Percentiles rank a stretch among this genome's conserved stretches.
These are phyloP conservation scores for Nemophila menziesii DNA, from an alignment of 257 asterid species.

Conservation along the genomic window DNA sequence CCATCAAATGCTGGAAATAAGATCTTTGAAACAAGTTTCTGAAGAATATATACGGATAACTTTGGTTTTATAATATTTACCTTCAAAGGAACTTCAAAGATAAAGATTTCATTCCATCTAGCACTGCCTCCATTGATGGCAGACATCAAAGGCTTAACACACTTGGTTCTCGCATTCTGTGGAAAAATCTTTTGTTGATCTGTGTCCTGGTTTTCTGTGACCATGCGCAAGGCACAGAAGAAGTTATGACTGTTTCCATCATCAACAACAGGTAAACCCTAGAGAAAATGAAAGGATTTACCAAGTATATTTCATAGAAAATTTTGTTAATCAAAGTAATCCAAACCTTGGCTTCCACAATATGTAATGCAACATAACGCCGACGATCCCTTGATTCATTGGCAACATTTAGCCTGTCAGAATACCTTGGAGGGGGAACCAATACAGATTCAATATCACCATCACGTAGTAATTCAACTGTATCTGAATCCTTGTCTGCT, in stretches of 20 bases:
- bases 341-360: constrained; percentile 84
- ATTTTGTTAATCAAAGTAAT: neutral
- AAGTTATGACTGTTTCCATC: constrained; percentile 88
- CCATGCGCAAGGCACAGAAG: constrained; percentile 93
- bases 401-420: constrained; percentile 77
- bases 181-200: constrained; percentile 90
- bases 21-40: neutral
- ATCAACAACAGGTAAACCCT: constrained; percentile 84
- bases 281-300: constrained; percentile 8
- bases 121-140: constrained; percentile 66
- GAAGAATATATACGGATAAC: neutral
- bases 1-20: neutral
- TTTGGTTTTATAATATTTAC: constrained; percentile 20
- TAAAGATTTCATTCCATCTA: constrained; percentile 88
- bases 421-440: constrained; percentile 91
- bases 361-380: constrained; percentile 69
- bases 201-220: constrained; percentile 82
- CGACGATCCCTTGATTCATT: constrained; percentile 86
- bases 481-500: constrained; percentile 40
- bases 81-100: constrained; percentile 95
- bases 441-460: constrained; percentile 46
- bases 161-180: constrained; percentile 98
- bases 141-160: constrained; percentile 58
- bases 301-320: neutral
- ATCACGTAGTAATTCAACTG: constrained; percentile 35